Evolutionary conservation across 2,329 filamentous ascomycete genomes (phyloP).

Genomic region (Albifimbria verrucaria): DNA sequence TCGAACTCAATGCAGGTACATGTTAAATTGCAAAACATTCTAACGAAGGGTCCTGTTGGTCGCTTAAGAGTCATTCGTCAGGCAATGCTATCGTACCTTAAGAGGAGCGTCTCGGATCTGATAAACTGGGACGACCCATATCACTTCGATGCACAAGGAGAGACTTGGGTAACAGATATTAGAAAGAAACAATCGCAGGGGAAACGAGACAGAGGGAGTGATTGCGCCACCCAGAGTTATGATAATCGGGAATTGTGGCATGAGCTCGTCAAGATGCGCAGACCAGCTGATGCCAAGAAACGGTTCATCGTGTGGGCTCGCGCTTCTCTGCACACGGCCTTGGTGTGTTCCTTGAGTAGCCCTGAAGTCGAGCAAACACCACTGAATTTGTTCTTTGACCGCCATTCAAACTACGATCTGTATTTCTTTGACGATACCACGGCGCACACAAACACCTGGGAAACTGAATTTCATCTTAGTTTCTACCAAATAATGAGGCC

Average conservation of each 20-base stretch:
- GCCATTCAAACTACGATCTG: not conserved
- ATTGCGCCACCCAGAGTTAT: no score
- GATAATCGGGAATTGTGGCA: no score
- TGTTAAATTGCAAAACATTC: not conserved
- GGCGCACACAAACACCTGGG: not conserved
- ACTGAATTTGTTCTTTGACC: not conserved
- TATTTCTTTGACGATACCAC: not conserved
- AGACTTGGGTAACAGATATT: not conserved
- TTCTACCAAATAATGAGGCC: not conserved
- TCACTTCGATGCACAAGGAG: not conserved
- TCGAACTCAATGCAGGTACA: not conserved
- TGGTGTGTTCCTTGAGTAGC: not conserved
- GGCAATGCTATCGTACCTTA: not conserved
- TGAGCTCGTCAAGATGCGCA: no score
- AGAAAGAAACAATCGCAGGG: not conserved
- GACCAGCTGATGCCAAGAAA: not conserved
- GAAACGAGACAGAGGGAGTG: not conserved
- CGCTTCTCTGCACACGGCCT: not conserved
- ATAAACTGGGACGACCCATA: no score
- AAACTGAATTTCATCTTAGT: conserved; percentile 1
- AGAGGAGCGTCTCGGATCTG: no score
- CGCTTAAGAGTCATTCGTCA: not conserved
- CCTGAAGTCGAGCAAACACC: not conserved
- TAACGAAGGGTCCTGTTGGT: not conserved
- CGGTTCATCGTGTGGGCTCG: not conserved